These are phyloP conservation scores for Diophrys appendiculata DNA, from an alignment of 73 alveolate species.

Conservation along the genomic window DNA sequence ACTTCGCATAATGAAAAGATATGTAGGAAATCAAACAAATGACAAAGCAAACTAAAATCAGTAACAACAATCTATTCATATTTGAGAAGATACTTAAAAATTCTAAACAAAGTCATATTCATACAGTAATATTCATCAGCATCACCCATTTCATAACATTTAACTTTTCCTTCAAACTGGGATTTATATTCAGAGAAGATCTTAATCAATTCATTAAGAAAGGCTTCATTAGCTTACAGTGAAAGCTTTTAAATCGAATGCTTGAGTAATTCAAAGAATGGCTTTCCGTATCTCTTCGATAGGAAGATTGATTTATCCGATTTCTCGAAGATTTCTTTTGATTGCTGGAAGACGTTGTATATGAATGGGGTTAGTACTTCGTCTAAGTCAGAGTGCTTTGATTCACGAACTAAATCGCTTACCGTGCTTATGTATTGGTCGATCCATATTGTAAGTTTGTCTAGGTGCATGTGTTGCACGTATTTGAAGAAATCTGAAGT, in stretches of 20 bases:
- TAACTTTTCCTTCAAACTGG: neutral
- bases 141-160: constrained; percentile 4
- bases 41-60: neutral
- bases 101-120: constrained; percentile 1
- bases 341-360: neutral
- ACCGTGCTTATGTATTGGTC: neutral
- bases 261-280: constrained; percentile 7
- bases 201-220: neutral
- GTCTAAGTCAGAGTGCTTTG: neutral
- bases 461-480: neutral
- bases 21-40: neutral
- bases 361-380: constrained; percentile 4
- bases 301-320: neutral
- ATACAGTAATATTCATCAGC: neutral
- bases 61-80: neutral
- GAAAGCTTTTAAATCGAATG: neutral
- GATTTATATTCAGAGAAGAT: neutral
- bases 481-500: constrained; percentile 9
- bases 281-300: constrained; percentile 4
- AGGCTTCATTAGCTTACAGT: neutral
- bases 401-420: neutral
- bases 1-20: neutral
- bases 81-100: neutral
- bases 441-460: constrained; percentile 11
- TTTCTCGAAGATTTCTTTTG: neutral